Conservation (phyloP, 805 yeast genomes). For the Pichia sporocuriosa region DNA sequence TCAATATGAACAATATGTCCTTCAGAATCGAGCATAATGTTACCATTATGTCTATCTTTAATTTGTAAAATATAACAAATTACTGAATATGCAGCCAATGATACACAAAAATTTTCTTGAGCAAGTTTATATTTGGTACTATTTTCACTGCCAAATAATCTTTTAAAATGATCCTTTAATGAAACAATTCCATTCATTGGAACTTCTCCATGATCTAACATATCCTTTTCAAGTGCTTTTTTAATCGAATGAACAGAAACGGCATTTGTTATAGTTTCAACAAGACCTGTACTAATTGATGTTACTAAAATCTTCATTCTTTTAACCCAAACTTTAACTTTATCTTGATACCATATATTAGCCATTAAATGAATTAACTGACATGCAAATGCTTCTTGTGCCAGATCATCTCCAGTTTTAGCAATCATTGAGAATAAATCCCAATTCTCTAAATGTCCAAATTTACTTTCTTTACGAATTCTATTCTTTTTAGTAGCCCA, state of each 20-base stretch:
- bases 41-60: slow-evolving; percentile 95
- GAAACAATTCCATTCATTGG: slow-evolving; percentile 66
- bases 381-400: slow-evolving; percentile 97
- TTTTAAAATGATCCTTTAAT: slow-evolving; percentile 68
- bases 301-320: slow-evolving; percentile 89
- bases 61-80: slow-evolving; percentile 86
- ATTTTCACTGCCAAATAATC: slow-evolving; percentile 63
- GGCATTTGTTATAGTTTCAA: slow-evolving; percentile 94
- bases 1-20: slow-evolving; percentile 95
- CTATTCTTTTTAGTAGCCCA: slow-evolving; percentile 81
- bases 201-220: slow-evolving; percentile 59
- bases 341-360: slow-evolving; percentile 67
- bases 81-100: slow-evolving; percentile 88
- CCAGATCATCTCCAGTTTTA: slow-evolving; percentile 90
- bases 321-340: slow-evolving; percentile 82
- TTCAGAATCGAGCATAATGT: slow-evolving; percentile 91
- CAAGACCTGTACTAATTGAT: slow-evolving; percentile 83
- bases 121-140: slow-evolving; percentile 59
- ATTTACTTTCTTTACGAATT: slow-evolving; percentile 69
- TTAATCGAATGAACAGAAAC: slow-evolving; percentile 90
- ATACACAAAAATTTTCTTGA: slow-evolving; percentile 75
- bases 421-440: slow-evolving; percentile 93
- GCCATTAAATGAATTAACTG: slow-evolving; percentile 86
- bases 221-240: slow-evolving; percentile 76
- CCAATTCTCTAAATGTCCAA: slow-evolving; percentile 88